Percentiles rank a stretch among this genome's conserved stretches.
Conservation (phyloP, 1,139 yeast genomes). For the Pichia sp. region DNA sequence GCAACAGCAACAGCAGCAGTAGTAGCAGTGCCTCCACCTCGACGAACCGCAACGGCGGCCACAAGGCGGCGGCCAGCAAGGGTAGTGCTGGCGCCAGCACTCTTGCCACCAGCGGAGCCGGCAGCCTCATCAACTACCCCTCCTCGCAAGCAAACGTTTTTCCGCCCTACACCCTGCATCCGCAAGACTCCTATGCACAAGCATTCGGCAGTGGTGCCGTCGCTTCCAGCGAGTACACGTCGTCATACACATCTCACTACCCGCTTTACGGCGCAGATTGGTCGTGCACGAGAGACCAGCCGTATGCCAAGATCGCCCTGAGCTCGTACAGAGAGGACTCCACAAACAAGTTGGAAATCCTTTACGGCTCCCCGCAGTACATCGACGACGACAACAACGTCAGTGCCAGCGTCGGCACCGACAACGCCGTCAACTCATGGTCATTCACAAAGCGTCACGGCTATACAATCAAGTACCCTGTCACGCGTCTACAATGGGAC, state of each 20-base stretch:
- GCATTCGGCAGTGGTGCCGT: not conserved
- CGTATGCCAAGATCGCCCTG: slow-evolving; percentile 54
- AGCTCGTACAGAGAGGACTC: slow-evolving; percentile 70
- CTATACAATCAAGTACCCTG: slow-evolving; percentile 55
- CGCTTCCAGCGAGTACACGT: slow-evolving; percentile 29
- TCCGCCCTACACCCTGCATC: too few relatives aligned
- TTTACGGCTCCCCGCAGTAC: slow-evolving; percentile 37
- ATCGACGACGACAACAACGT: not conserved
- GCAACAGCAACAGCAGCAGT: not conserved
- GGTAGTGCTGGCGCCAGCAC: not conserved
- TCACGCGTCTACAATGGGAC: slow-evolving; percentile 71
- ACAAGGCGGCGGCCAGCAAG: not conserved
- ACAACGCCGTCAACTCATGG: slow-evolving; percentile 25
- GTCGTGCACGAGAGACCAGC: slow-evolving; percentile 39
- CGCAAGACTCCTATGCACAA: too few relatives aligned
- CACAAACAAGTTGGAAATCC: slow-evolving; percentile 49
- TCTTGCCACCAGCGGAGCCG: too few relatives aligned
- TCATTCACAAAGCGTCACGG: slow-evolving; percentile 52
- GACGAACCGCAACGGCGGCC: not conserved
- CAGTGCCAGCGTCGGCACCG: not conserved
- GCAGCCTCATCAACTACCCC: too few relatives aligned
- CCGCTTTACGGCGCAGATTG: slow-evolving; percentile 72
- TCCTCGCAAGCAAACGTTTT: too few relatives aligned
- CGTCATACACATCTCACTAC: slow-evolving; percentile 54
- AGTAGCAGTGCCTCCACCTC: not conserved